These are phyloP conservation scores for Lepidopterella palustris DNA, from an alignment of 495 filamentous ascomycete genomes.

Conservation along the genomic window DNA sequence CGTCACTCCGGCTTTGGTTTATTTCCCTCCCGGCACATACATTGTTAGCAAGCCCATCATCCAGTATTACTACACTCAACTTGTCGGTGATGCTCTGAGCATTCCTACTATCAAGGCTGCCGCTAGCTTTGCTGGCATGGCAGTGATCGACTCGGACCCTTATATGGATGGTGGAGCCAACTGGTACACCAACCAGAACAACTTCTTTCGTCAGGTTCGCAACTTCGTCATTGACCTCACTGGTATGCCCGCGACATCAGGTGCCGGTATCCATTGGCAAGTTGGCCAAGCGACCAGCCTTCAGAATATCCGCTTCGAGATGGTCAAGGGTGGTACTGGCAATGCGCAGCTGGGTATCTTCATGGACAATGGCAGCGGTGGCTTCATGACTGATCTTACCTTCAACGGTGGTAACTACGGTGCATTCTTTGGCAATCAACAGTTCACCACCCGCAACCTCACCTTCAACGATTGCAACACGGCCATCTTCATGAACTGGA, in stretches of 20 bases:
- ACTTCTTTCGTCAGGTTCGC: constrained; percentile 94
- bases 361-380: constrained; percentile 86
- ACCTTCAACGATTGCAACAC: constrained; percentile 45
- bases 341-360: constrained; percentile 43
- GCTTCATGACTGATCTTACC: constrained; percentile 42
- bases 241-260: constrained; percentile 54
- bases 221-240: constrained; percentile 90
- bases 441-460: constrained; percentile 49
- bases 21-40: constrained; percentile 58
- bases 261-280: constrained; percentile 88
- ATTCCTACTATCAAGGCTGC: constrained; percentile 73
- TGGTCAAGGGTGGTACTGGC: constrained; percentile 34
- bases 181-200: constrained; percentile 93
- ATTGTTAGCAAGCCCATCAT: constrained; percentile 52
- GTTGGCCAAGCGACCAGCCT: constrained; percentile 87
- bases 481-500: constrained; percentile 49
- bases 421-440: constrained; percentile 49
- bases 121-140: constrained; percentile 71
- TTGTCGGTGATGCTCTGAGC: constrained; percentile 59
- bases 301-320: constrained; percentile 48
- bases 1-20: constrained; percentile 44
- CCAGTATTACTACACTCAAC: constrained; percentile 60
- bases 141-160: constrained; percentile 82
- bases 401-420: constrained; percentile 44
- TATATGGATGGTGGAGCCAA: constrained; percentile 56